Evolutionary conservation across 352 stramenopile species (phyloP).

Genomic region (Pythium plurisporium): DNA sequence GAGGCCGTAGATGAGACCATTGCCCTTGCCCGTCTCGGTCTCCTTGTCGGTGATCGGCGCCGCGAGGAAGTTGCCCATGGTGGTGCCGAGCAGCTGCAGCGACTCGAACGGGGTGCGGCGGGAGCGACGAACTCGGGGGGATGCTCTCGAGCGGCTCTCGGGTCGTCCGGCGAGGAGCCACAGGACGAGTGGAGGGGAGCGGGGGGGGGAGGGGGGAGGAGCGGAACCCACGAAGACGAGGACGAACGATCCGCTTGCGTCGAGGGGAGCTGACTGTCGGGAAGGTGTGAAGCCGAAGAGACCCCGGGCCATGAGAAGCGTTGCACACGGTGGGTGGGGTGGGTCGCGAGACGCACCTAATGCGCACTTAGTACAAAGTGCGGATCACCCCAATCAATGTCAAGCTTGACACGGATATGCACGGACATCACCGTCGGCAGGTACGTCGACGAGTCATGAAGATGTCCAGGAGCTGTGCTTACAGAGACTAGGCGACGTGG

Average conservation of each 20-base stretch:
- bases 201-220: not conserved
- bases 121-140: slow-evolving; percentile 8
- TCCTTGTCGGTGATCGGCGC: slow-evolving; percentile 78
- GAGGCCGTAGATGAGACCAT: slow-evolving; percentile 56
- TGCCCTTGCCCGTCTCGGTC: slow-evolving; percentile 42
- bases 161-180: not conserved
- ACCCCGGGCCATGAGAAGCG: not conserved
- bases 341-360: not conserved
- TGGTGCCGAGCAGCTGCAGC: slow-evolving; percentile 3
- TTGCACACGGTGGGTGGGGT: not conserved
- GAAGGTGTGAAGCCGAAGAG: slow-evolving; percentile 1
- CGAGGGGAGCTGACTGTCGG: not conserved
- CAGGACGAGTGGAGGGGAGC: not conserved
- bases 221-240: not conserved
- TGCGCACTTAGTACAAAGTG: slow-evolving; percentile 4
- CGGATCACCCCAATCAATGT: too few relatives aligned
- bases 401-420: too few relatives aligned
- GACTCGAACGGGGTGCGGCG: slow-evolving; percentile 12
- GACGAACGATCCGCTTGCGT: too few relatives aligned
- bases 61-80: slow-evolving; percentile 81
- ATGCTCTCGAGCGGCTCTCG: not conserved
- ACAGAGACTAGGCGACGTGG: too few relatives aligned
- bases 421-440: too few relatives aligned
- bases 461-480: too few relatives aligned
- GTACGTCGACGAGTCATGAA: too few relatives aligned